Conservation (phyloP, 176 grass and related monocot species). For the Oryza meyeriana region DNA sequence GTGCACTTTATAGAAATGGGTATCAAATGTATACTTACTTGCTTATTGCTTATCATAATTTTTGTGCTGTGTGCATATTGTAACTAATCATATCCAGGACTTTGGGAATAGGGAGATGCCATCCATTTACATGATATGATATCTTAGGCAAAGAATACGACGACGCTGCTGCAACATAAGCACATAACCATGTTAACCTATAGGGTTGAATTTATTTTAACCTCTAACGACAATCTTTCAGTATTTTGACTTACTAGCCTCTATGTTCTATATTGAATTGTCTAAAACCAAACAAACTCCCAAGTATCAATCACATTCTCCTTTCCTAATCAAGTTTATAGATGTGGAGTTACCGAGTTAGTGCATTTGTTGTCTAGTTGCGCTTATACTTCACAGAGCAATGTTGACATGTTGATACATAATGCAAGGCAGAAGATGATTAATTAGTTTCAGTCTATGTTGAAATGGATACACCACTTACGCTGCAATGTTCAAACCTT, state of each 20-base stretch:
- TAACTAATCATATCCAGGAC: neutral
- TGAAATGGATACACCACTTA: neutral
- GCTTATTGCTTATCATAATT: slow-evolving; percentile 11
- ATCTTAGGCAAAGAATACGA: neutral
- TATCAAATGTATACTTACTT: neutral
- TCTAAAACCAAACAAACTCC: neutral
- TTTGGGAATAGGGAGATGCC: neutral
- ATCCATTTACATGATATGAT: neutral
- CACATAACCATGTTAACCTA: neutral
- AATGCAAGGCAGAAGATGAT: neutral
- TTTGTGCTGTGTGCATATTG: neutral
- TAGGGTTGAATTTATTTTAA: slow-evolving; percentile 3
- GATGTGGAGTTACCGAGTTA: neutral
- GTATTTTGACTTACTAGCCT: neutral
- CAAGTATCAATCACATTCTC: neutral
- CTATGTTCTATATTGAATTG: slow-evolving; percentile 14
- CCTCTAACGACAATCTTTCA: slow-evolving; percentile 4
- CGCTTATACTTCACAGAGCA: neutral
- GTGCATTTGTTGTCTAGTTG: neutral
- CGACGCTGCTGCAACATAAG: neutral
- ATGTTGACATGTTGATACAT: neutral
- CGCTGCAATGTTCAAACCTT: neutral
- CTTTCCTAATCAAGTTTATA: slow-evolving; percentile 21
- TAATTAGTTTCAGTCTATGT: neutral
- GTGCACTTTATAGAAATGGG: neutral